Conservation (phyloP, 306 rosid genomes). For the Cicer chorassanicum region DNA sequence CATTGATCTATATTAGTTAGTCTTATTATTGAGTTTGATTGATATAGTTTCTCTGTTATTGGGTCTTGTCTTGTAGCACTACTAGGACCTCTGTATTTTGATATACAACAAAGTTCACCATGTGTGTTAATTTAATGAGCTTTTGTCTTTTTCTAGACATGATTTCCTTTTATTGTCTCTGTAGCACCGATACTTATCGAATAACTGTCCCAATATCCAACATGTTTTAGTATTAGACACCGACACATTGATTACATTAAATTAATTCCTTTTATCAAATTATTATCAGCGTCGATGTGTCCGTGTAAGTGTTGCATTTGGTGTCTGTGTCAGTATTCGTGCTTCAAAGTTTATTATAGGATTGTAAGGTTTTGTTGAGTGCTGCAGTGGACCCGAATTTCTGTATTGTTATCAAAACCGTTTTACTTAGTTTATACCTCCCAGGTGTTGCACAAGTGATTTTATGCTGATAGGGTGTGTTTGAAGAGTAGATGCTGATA, state of each 20-base stretch:
- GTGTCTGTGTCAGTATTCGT: too few species aligned
- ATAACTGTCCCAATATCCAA: too few species aligned
- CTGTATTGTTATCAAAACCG: conserved; percentile 11
- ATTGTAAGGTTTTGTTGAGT: conserved; percentile 15
- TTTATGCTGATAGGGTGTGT: conserved; percentile 26
- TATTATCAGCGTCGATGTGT: too few species aligned
- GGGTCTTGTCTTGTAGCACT: conserved; percentile 22
- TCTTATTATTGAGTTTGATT: conserved; percentile 44
- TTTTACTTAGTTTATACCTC: conserved; percentile 7
- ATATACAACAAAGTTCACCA: conserved; percentile 16
- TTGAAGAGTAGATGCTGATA: conserved; percentile 24
- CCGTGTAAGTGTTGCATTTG: too few species aligned
- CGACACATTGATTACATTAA: too few species aligned
- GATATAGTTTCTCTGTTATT: conserved; percentile 38
- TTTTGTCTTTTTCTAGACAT: conserved; percentile 7
- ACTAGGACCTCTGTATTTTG: conserved; percentile 37
- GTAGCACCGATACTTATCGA: too few species aligned
- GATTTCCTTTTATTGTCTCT: not conserved
- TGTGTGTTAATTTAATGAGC: conserved; percentile 21
- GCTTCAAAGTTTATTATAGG: not conserved
- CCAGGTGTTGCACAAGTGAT: conserved; percentile 30
- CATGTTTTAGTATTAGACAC: too few species aligned
- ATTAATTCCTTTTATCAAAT: too few species aligned
- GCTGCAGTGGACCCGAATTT: conserved; percentile 7
- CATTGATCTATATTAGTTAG: conserved; percentile 47